Percentiles rank a stretch among this genome's conserved stretches.
These are phyloP conservation scores for Musa schizocarpa DNA, from an alignment of 176 grass and related monocot genomes.

Conservation along the genomic window DNA sequence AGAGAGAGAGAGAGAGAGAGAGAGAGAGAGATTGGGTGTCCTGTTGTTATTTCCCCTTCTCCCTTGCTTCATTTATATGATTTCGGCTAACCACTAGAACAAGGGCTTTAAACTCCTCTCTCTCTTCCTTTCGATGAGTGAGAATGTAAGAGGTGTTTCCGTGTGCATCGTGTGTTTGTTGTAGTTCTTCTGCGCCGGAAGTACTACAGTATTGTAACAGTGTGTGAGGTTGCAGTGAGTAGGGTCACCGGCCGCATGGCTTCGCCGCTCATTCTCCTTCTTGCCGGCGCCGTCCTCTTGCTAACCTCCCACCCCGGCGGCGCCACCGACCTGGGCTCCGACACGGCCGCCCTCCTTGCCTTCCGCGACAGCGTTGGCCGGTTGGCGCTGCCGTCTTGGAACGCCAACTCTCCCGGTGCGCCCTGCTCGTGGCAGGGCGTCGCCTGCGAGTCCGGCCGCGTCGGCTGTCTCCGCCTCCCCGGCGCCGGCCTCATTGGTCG, in stretches of 20 bases:
- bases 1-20: too few species aligned
- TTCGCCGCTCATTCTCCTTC: background rate
- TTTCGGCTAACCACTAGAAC: too few species aligned
- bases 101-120: too few species aligned
- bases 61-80: too few species aligned
- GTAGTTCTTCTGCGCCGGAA: background rate
- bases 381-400: background rate
- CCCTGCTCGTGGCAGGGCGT: conserved; percentile 15
- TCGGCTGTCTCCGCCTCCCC: conserved; percentile 3
- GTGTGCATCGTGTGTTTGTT: background rate
- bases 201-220: background rate
- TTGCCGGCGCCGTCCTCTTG: background rate
- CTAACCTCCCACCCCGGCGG: background rate
- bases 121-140: too few species aligned
- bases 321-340: conserved; percentile 1
- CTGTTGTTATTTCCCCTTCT: too few species aligned
- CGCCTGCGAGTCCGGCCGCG: background rate
- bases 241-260: background rate
- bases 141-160: too few species aligned
- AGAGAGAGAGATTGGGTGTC: too few species aligned
- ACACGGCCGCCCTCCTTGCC: conserved; percentile 1
- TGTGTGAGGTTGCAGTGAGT: background rate
- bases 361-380: background rate
- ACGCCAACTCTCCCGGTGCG: background rate
- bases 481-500: background rate